phyloP scores from a whole-genome alignment of 1,284 basidiomycete genomes.

The Salmacisia buchloeana region DNA sequence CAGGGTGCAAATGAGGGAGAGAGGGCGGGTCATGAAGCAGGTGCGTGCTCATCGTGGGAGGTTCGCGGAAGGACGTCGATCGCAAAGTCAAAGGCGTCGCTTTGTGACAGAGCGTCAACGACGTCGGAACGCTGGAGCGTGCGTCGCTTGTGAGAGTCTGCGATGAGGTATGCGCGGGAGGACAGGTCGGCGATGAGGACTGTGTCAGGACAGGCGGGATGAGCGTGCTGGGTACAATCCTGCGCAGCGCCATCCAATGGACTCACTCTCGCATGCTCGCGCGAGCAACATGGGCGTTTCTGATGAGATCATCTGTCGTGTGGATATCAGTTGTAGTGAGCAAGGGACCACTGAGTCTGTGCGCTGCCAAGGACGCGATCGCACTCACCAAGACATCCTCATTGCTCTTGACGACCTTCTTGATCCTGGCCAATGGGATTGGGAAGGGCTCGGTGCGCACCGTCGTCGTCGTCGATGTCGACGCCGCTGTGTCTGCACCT shows the following conservation, averaged over 20 bases:
- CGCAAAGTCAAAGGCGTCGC: slow-evolving; percentile 49
- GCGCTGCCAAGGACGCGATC: no score
- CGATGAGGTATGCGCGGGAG: slow-evolving; percentile 46
- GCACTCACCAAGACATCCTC: slow-evolving; percentile 42
- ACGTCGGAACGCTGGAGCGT: slow-evolving; percentile 48
- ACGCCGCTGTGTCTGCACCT: not conserved
- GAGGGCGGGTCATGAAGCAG: not conserved
- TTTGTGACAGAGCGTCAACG: slow-evolving; percentile 40
- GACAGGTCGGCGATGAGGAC: slow-evolving; percentile 50
- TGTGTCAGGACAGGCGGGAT: slow-evolving; percentile 5
- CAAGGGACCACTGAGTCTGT: no score
- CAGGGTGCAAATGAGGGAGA: not conserved
- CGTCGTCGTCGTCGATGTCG: not conserved
- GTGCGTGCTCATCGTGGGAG: not conserved
- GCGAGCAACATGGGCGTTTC: slow-evolving; percentile 49
- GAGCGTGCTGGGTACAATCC: not conserved
- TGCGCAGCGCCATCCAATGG: no score
- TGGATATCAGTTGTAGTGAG: not conserved
- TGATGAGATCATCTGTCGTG: slow-evolving; percentile 43
- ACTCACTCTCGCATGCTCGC: slow-evolving; percentile 46
- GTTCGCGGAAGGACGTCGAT: slow-evolving; percentile 48
- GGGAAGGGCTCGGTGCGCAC: not conserved
- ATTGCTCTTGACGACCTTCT: slow-evolving; percentile 50
- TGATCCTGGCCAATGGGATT: slow-evolving; percentile 47
- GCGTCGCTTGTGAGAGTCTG: slow-evolving; percentile 44